Conservation (phyloP, 179 eudicot species). For the Amaranthus tricolor region DNA sequence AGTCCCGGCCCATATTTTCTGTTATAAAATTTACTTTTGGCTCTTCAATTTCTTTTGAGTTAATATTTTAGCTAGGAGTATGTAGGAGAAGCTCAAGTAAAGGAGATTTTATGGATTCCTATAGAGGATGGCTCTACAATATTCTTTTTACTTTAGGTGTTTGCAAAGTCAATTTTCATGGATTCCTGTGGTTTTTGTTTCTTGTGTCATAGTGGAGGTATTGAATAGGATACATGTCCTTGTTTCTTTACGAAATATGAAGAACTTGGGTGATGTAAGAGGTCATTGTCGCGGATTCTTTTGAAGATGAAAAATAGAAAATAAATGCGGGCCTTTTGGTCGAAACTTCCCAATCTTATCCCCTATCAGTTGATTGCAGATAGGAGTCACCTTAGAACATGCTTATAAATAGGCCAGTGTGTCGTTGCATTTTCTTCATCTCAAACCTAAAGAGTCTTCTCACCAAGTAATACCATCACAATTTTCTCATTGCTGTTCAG, state of each 20-base stretch:
- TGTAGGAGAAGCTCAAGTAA: constrained; percentile 6
- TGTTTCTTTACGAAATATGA: constrained; percentile 15
- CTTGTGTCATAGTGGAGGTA: not conserved
- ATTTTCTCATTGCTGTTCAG: not conserved
- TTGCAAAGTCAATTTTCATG: not conserved
- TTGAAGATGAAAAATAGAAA: constrained; percentile 7
- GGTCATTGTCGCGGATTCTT: constrained; percentile 16
- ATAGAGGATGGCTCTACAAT: constrained; percentile 10
- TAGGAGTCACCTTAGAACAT: not conserved
- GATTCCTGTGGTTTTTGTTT: not conserved
- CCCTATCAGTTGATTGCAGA: not conserved
- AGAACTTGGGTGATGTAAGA: constrained; percentile 7
- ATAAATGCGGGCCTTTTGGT: not conserved
- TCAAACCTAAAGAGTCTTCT: constrained; percentile 11
- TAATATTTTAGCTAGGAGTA: not conserved
- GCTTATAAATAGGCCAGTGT: constrained; percentile 24
- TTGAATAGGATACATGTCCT: constrained; percentile 17
- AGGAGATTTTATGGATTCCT: constrained; percentile 4
- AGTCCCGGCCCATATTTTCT: too few relatives aligned
- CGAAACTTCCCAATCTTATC: constrained; percentile 1
- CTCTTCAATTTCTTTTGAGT: constrained; percentile 5
- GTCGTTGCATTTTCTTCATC: constrained; percentile 14
- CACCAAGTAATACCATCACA: not conserved
- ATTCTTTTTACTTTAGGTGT: constrained; percentile 12
- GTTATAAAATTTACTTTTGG: constrained; percentile 3